Percentiles rank a stretch among this genome's conserved stretches.
These are phyloP conservation scores for Yarrowia galli DNA, from an alignment of 1,139 yeast genomes.

Conservation along the genomic window DNA sequence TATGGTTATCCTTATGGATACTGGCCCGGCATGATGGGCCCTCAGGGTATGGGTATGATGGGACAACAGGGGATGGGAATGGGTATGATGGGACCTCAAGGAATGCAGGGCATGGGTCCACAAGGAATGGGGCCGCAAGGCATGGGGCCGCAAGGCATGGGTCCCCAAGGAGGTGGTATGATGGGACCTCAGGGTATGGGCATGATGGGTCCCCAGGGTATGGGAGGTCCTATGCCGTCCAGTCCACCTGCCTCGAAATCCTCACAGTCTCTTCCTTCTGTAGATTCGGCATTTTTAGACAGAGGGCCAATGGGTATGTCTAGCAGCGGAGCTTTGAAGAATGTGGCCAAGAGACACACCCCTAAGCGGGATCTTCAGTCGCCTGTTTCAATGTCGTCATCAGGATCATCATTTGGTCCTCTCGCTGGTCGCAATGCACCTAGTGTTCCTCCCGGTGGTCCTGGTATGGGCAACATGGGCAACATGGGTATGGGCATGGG, in stretches of 20 bases:
- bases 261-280: slow-evolving; percentile 12
- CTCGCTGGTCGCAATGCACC: background rate
- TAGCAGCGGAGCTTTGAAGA: slow-evolving; percentile 14
- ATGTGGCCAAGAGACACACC: slow-evolving; percentile 14
- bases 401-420: slow-evolving; percentile 15
- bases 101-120: slow-evolving; percentile 2
- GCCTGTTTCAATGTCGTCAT: slow-evolving; percentile 5
- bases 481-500: slow-evolving; percentile 2
- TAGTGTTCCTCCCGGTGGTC: background rate
- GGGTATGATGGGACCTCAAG: background rate
- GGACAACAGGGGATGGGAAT: background rate
- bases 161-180: slow-evolving; percentile 20
- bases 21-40: slow-evolving; percentile 35
- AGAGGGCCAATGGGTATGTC: slow-evolving; percentile 24
- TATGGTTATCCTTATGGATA: slow-evolving; percentile 12
- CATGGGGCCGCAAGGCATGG: background rate
- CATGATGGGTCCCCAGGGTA: slow-evolving; percentile 8
- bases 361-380: slow-evolving; percentile 28
- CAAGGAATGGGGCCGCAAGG: slow-evolving; percentile 2
- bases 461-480: background rate
- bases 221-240: background rate
- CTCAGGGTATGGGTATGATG: slow-evolving; percentile 32
- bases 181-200: slow-evolving; percentile 17
- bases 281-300: slow-evolving; percentile 12
- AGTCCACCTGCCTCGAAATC: slow-evolving; percentile 13